A percentile compares a stretch with the other conserved stretches of the same genome.
Evolutionary conservation across 73 alveolate genomes (phyloP).

Genomic region (Symbiodinium pilosum): DNA sequence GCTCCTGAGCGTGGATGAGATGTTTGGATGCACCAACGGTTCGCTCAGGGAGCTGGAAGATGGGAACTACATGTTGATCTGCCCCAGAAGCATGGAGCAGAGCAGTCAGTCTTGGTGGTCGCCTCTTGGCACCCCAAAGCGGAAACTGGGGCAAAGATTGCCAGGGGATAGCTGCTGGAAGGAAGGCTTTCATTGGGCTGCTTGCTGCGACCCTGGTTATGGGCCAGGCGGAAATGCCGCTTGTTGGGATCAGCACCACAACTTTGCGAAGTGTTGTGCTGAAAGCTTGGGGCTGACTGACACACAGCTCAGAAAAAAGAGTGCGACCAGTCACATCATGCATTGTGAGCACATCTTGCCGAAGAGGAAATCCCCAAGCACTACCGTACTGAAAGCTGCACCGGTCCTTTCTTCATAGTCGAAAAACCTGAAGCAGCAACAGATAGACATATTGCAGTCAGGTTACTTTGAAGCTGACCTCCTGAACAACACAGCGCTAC

Average conservation of each 20-base stretch:
- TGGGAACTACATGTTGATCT: conserved; percentile 1
- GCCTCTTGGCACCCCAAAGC: not conserved
- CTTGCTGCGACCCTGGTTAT: conserved; percentile 16
- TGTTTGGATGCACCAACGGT: conserved; percentile 73
- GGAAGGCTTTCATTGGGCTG: conserved; percentile 17
- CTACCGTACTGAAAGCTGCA: too few relatives aligned
- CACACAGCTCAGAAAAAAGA: too few relatives aligned
- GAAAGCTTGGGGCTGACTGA: not conserved
- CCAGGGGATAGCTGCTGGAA: conserved; percentile 76
- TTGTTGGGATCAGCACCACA: conserved; percentile 46
- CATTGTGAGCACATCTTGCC: too few relatives aligned
- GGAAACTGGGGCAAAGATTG: conserved; percentile 24
- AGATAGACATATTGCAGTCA: too few relatives aligned
- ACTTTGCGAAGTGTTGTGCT: conserved; percentile 13
- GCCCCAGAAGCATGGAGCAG: conserved; percentile 46
- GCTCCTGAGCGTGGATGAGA: not conserved
- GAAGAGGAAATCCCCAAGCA: too few relatives aligned
- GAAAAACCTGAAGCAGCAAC: too few relatives aligned
- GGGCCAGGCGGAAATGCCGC: conserved; percentile 36
- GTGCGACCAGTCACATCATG: too few relatives aligned
- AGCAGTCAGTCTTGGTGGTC: conserved; percentile 48
- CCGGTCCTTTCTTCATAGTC: too few relatives aligned
- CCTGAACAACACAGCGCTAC: too few relatives aligned
- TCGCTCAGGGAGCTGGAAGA: conserved; percentile 13
- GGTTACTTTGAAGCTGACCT: too few relatives aligned